Evolutionary conservation across 805 yeast species (phyloP).

Genomic region (Lachancea fermentati): DNA sequence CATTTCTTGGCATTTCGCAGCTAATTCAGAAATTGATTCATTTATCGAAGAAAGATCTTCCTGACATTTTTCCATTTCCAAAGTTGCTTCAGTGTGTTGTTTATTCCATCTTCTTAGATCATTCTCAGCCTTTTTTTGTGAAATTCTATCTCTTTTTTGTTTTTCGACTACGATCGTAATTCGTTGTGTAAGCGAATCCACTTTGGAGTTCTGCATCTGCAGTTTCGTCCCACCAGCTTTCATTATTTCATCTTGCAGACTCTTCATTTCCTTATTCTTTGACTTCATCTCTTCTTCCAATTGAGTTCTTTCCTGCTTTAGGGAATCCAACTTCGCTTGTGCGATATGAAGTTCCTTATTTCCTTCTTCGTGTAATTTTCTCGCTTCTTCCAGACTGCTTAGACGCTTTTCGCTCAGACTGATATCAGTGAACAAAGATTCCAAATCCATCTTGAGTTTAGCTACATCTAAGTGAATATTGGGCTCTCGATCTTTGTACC

Average conservation of each 20-base stretch:
- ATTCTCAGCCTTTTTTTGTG: constrained; percentile 55
- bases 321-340: constrained; percentile 28
- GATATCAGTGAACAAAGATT: constrained; percentile 50
- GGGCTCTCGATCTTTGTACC: constrained; percentile 61
- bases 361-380: constrained; percentile 17
- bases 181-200: constrained; percentile 65
- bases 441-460: constrained; percentile 57
- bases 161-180: constrained; percentile 55
- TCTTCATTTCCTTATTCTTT: constrained; percentile 49
- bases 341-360: constrained; percentile 37
- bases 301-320: constrained; percentile 38
- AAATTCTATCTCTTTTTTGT: constrained; percentile 50
- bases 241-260: constrained; percentile 71
- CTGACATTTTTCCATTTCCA: constrained; percentile 42
- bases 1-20: constrained; percentile 28
- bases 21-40: constrained; percentile 9
- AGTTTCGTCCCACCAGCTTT: constrained; percentile 86
- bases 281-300: constrained; percentile 48
- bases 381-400: constrained; percentile 31
- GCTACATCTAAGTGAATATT: constrained; percentile 58
- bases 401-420: constrained; percentile 41
- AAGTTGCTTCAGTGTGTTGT: constrained; percentile 39
- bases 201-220: constrained; percentile 73
- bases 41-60: constrained; percentile 25
- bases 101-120: constrained; percentile 53